phyloP scores from a whole-genome alignment of 2,329 filamentous ascomycete genomes.

The Dothideomycetes sp. region DNA sequence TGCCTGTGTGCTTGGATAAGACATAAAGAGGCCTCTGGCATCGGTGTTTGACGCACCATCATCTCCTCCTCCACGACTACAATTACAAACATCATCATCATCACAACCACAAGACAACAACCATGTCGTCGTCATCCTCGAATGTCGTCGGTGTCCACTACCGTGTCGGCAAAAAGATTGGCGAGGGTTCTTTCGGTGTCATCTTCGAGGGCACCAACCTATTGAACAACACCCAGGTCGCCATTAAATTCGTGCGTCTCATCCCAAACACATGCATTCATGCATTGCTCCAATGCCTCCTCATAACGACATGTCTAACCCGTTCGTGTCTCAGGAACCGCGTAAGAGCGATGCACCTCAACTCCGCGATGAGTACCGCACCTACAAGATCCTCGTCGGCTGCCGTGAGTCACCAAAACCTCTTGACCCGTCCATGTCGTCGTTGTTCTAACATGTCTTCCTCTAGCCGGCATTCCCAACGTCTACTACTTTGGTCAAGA shows the following conservation, averaged over 20 bases:
- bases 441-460: not conserved
- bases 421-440: not conserved
- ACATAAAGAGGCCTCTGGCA: not conserved
- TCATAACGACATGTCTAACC: slow-evolving; percentile 2
- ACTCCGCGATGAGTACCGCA: slow-evolving; percentile 94
- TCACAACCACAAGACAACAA: not conserved
- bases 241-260: slow-evolving; percentile 90
- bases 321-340: slow-evolving; percentile 60
- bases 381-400: slow-evolving; percentile 98
- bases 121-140: slow-evolving; percentile 37
- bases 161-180: slow-evolving; percentile 97
- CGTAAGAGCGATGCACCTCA: slow-evolving; percentile 98
- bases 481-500: slow-evolving; percentile 99
- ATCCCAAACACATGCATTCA: not conserved
- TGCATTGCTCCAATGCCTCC: too few species aligned
- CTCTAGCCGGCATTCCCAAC: slow-evolving; percentile 87
- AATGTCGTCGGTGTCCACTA: slow-evolving; percentile 99
- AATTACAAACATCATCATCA: too few species aligned
- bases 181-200: slow-evolving; percentile 93
- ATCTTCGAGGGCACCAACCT: slow-evolving; percentile 98
- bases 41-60: slow-evolving; percentile 5
- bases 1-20: too few species aligned
- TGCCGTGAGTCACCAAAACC: slow-evolving; percentile 84
- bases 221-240: slow-evolving; percentile 97
- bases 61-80: too few species aligned